Evolutionary conservation across 176 grass and related monocot genomes (phyloP).

Genomic region (Bolboschoenus planiculmis): DNA sequence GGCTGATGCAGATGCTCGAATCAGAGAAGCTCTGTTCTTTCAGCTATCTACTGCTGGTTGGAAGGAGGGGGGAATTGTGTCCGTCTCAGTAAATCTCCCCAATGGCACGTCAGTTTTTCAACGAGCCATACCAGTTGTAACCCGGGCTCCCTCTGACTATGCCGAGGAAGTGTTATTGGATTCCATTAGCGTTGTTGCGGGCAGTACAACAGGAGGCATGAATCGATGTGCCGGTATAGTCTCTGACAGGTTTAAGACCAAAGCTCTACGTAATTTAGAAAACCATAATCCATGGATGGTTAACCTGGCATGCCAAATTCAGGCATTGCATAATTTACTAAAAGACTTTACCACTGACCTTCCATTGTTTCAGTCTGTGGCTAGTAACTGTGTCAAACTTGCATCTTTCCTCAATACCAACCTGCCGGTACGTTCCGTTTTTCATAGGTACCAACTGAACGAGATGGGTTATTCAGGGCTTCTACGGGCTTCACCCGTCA

Average conservation of each 20-base stretch:
- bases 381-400: conserved; percentile 44
- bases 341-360: conserved; percentile 50
- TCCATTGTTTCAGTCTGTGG: conserved; percentile 44
- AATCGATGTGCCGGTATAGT: conserved; percentile 67
- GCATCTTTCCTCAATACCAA: conserved; percentile 66
- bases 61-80: conserved; percentile 33
- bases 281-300: conserved; percentile 62
- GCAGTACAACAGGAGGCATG: conserved; percentile 34
- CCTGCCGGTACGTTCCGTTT: conserved; percentile 32
- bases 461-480: conserved; percentile 55
- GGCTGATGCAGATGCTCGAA: conserved; percentile 46
- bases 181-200: conserved; percentile 36
- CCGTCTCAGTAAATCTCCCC: conserved; percentile 53
- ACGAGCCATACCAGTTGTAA: conserved; percentile 35
- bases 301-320: conserved; percentile 65
- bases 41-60: conserved; percentile 73
- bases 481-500: conserved; percentile 30
- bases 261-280: conserved; percentile 59
- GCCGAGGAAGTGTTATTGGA: conserved; percentile 47
- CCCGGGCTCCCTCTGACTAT: conserved; percentile 34
- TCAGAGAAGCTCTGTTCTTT: conserved; percentile 77
- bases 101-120: conserved; percentile 66
- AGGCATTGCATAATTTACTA: conserved; percentile 46
- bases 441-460: conserved; percentile 60
- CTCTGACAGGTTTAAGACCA: conserved; percentile 71